A percentile compares a stretch with the other conserved stretches of the same genome.
phyloP scores from a whole-genome alignment of 2,329 filamentous ascomycete genomes.

The Beauveria scarabaeidicola region DNA sequence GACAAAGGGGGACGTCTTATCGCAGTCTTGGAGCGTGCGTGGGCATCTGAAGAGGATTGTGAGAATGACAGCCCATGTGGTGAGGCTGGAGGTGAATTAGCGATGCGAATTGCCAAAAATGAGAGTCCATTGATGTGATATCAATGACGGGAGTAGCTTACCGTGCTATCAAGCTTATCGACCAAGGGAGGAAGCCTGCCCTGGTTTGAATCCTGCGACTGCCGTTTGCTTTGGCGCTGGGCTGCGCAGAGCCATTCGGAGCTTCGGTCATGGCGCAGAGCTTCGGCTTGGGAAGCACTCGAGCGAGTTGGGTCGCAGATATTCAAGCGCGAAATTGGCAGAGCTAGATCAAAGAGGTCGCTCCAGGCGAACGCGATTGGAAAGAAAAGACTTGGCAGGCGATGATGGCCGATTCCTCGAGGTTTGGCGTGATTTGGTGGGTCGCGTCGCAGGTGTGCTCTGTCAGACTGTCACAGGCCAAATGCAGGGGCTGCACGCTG shows the following conservation, averaged over 20 bases:
- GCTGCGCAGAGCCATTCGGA: constrained; percentile 32
- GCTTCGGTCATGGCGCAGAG: constrained; percentile 27
- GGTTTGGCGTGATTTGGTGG: background rate
- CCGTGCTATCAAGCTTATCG: constrained; percentile 47
- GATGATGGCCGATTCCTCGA: background rate
- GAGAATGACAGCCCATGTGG: constrained; percentile 79
- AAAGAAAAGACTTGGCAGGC: background rate
- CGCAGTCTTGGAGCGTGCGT: constrained; percentile 55
- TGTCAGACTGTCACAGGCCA: background rate
- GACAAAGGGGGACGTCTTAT: constrained; percentile 61
- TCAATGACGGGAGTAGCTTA: constrained; percentile 23
- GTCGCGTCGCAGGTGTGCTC: background rate
- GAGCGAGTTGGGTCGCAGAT: background rate
- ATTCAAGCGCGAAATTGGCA: background rate
- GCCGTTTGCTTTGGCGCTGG: constrained; percentile 26
- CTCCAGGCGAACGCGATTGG: constrained; percentile 4
- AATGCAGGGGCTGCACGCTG: background rate
- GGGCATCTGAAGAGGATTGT: constrained; percentile 81
- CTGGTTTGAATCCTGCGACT: constrained; percentile 19
- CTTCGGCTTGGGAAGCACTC: background rate
- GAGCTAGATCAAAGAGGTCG: background rate
- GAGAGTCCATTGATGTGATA: background rate
- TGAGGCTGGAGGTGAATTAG: constrained; percentile 43
- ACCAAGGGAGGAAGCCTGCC: constrained; percentile 26
- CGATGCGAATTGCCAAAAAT: background rate